Evolutionary conservation across 148 eudicot genomes (phyloP), one percentile per base, ranked within the genome.

Genomic region (Chenopodium quinoa): DNA sequence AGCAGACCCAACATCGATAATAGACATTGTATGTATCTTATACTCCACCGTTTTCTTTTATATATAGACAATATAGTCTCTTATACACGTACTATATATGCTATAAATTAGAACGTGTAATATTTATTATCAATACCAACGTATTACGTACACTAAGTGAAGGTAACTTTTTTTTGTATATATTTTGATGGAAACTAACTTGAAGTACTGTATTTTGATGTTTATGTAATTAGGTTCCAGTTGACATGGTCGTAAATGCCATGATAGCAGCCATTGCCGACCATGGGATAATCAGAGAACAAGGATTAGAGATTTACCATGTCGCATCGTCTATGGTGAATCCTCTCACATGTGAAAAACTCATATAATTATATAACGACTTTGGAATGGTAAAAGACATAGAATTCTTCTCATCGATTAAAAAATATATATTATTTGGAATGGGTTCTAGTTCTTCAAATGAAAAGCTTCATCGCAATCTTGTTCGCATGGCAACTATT

Each of bases 211-310:
- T 50, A 50, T 7, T 23, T 23, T 23, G 25, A 23, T 23, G 25
- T 23, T 3, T 14, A 14, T 54, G 60, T 12, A 12, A 19, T 22
- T 65, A 79, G 81, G 81, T 79, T 9, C 76, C 82, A 5, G 75
- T 79, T 10, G 82, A 79, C 40, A 56, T 79, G 68, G 82, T 56
- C 2, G 67, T 22, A 11, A 79, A 71, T 25, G 68, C 54, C 13
- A 71, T 79, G 82, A 79, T 79, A 14, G 82, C 76, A 34, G 54
- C 76, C 23, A 71, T 31, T 11, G 82, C 82, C 6, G 11, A 71
- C 34, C 82, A 71, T 3, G 82, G 82, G 20, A 79, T 70, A 1
- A 47, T 22, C n/a, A 76, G 76, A 70, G 40, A n/a, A 19, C 19
- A 14, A 6, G 76, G 68, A 54, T 32, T 71, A n/a, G 11, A 34